Percentiles rank a stretch among this genome's conserved stretches.
These are phyloP conservation scores for Papiliotrema fonsecae DNA, from an alignment of 1,284 basidiomycete genomes.

Conservation along the genomic window DNA sequence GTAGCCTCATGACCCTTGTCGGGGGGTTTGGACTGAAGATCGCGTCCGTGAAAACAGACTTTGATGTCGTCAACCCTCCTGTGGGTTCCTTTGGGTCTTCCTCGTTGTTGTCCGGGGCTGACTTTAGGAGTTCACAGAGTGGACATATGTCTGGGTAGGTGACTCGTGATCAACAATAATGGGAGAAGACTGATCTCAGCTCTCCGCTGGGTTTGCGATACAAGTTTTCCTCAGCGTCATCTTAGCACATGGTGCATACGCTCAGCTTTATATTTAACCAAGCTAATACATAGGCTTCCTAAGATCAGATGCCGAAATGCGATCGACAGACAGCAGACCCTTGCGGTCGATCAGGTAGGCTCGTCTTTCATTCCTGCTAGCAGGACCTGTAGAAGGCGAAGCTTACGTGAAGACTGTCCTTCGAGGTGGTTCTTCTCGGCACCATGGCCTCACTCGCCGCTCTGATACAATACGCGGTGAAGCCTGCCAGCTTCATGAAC, in stretches of 20 bases:
- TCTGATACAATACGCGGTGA: neutral
- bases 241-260: neutral
- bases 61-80: too few species aligned
- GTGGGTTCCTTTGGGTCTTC: too few species aligned
- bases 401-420: neutral
- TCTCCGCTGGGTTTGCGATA: neutral
- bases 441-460: neutral
- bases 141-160: neutral
- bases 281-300: neutral
- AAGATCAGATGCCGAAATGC: constrained; percentile 1
- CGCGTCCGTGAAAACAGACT: too few species aligned
- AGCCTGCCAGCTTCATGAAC: neutral
- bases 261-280: neutral
- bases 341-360: too few species aligned
- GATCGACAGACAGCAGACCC: neutral
- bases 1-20: too few species aligned
- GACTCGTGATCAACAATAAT: too few species aligned
- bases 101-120: too few species aligned
- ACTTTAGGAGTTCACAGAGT: neutral
- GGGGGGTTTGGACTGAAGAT: too few species aligned
- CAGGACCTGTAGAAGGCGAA: neutral
- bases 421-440: neutral
- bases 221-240: constrained; percentile 2
- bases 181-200: neutral
- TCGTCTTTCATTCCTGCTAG: too few species aligned